Evolutionary conservation across 2,329 filamentous ascomycete species (phyloP).

Genomic region (Aspergillus caelatus): DNA sequence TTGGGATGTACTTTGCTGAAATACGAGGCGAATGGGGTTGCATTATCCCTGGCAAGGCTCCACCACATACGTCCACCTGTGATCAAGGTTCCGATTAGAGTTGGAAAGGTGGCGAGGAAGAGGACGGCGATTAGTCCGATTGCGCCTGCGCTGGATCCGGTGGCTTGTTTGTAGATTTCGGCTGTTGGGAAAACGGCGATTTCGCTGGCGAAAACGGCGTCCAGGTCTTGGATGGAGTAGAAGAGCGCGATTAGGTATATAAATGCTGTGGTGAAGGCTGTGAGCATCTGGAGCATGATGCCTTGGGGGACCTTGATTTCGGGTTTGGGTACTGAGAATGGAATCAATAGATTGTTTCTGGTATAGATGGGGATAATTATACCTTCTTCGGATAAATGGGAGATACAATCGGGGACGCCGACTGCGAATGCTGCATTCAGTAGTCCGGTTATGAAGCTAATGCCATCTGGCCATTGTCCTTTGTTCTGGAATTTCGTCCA

Average conservation of each 20-base stretch:
- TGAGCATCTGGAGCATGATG: slow-evolving; percentile 49
- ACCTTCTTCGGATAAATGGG: slow-evolving; percentile 63
- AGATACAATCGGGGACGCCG: slow-evolving; percentile 65
- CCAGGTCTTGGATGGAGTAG: slow-evolving; percentile 44
- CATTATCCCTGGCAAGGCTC: slow-evolving; percentile 62
- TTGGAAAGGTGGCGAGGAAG: slow-evolving; percentile 56
- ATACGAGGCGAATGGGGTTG: slow-evolving; percentile 55
- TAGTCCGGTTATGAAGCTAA: slow-evolving; percentile 60
- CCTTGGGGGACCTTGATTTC: slow-evolving; percentile 47
- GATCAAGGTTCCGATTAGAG: slow-evolving; percentile 57
- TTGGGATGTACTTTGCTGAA: slow-evolving; percentile 51
- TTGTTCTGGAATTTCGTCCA: slow-evolving; percentile 35
- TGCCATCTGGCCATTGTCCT: slow-evolving; percentile 34
- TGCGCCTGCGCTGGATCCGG: slow-evolving; percentile 54
- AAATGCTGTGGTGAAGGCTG: slow-evolving; percentile 47
- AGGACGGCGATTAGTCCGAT: slow-evolving; percentile 58
- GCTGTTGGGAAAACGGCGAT: slow-evolving; percentile 61
- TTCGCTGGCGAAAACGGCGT: slow-evolving; percentile 54
- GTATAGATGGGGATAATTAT: neutral
- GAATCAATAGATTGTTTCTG: no score
- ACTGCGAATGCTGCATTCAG: slow-evolving; percentile 70
- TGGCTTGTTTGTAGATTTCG: slow-evolving; percentile 66
- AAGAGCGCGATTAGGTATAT: slow-evolving; percentile 52
- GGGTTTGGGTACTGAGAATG: slow-evolving; percentile 27
- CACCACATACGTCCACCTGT: slow-evolving; percentile 62